Base-by-base conservation (phyloP, 495 filamentous ascomycete species). In the Viridothelium virens region DNA sequence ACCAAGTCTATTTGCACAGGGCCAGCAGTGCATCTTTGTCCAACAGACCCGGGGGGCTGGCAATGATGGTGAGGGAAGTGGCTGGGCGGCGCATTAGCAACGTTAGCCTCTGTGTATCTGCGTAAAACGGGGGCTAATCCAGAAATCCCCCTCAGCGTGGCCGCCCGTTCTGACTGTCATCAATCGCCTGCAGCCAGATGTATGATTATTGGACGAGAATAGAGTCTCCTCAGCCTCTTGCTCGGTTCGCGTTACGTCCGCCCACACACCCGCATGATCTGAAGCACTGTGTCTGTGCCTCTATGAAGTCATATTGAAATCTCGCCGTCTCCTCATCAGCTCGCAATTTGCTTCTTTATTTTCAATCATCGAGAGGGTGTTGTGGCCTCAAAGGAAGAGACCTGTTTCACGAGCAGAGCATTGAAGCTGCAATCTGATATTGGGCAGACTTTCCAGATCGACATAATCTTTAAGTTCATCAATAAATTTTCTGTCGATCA, bases 401-500 rank as follows among this genome's bases (percentile, higher is more conserved):
- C 3, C 25, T 2, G 31, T 18, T n/a, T 53, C 48, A 53, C 16
- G 48, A 53, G 48, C 5, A 53, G 48, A n/a, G 5, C 5, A 36
- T 59, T 31, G 14, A 59, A 18, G 36, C 36, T 36, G 18, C 53
- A 5, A 36, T 59, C 7, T 5, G 18, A 10, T 6, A 18, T 59
- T 7, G 31, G 18, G 7, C 6, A 36, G 31, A 10, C 25, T 9
- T 59, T 31, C 53, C 11, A 36, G 53, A 59, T 59, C 48, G 48
- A 53, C 48, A 18, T 14, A n/a, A 14, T 53, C 53, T 59, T 18
- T 31, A 59, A 10, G 53, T 59, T 31, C 36, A 59, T 59, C 53
- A 59, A 59, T 59, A 59, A 59, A 59, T 14, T 2, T 59, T 33
- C 31, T 59, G 53, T 33, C 53, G 53, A 59, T 59, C 53, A 59